Conservation (phyloP, 768 basidiomycete genomes). For the Exsudoporus frostii region DNA sequence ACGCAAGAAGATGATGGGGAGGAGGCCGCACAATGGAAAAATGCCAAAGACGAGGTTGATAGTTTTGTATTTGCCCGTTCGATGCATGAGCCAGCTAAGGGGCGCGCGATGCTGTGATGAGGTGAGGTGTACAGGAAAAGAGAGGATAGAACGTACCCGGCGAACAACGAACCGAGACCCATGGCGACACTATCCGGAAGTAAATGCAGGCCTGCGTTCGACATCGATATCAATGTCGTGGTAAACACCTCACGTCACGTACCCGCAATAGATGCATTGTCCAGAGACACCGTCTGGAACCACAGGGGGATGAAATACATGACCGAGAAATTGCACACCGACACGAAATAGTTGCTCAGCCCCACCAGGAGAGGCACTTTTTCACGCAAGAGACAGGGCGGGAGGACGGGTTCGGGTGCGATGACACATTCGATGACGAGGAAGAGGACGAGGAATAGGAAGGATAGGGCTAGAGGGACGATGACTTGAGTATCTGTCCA, state of each 20-base stretch:
- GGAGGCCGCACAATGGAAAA: slow-evolving; percentile 43
- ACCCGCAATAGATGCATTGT: slow-evolving; percentile 67
- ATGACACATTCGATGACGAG: slow-evolving; percentile 57
- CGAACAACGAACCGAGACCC: slow-evolving; percentile 48
- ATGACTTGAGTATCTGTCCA: slow-evolving; percentile 56
- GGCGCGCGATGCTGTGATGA: background rate
- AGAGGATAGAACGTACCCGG: slow-evolving; percentile 33
- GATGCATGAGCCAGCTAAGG: slow-evolving; percentile 45
- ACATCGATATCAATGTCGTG: background rate
- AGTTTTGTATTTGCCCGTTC: slow-evolving; percentile 48
- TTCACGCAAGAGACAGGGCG: slow-evolving; percentile 60
- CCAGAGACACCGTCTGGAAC: slow-evolving; percentile 75
- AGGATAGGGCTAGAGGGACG: slow-evolving; percentile 41
- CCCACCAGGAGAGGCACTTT: slow-evolving; percentile 70
- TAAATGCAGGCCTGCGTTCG: slow-evolving; percentile 40
- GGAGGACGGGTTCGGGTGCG: slow-evolving; percentile 67
- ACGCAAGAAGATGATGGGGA: slow-evolving; percentile 32
- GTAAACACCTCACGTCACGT: background rate
- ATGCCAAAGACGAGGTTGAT: slow-evolving; percentile 48
- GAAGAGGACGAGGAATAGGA: slow-evolving; percentile 50
- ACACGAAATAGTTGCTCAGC: slow-evolving; percentile 67
- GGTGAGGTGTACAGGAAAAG: background rate
- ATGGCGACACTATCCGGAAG: slow-evolving; percentile 50
- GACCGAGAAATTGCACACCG: slow-evolving; percentile 70
- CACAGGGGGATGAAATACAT: slow-evolving; percentile 79